Base-by-base conservation (phyloP, 208 protist species). In the Endotrypanum monterogeii region DNA sequence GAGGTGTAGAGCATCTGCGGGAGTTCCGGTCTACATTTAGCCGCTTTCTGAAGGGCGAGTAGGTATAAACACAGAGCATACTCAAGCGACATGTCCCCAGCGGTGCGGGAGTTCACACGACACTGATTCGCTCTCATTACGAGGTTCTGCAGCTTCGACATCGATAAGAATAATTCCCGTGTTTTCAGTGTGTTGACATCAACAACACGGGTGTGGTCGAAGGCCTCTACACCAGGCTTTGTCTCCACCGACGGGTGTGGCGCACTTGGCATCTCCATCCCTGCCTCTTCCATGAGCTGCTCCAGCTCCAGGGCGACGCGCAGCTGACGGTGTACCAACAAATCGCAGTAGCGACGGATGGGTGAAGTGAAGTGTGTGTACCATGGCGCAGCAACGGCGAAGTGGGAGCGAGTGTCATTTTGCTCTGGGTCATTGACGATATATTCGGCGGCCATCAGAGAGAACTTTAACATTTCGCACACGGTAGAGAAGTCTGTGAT, bases 361-460 rank as follows among this genome's bases (percentile, higher is more conserved):
- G 97, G 97, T 5, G 94, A 98, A 25, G 96, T 98, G 73, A 98
- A 98, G 82, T 98, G 97, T 20, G 94, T 98, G 83, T 98, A 98
- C 76, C 94, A 93, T 41, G 83, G 79, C 63, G 92, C 61, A 5
- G 83, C 93, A 41, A 98, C 82, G 35, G 94, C 97, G 71, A 91
- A 98, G 87, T 98, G 97, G n/a, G 80, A 80, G 37, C 84, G 86
- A 55, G 65, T 73, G 52, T 71, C 63, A 8, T 73, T 79, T 32
- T 63, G 65, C 0, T 73, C 44, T 11, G 84, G 83, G 62, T 85
- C 89, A 54, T 92, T 96, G 6, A 72, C 83, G 46, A 96, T 77
- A 71, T 98, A 98, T 76, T 88, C 76, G 0, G 97, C 95, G 11
- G 80, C 74, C 32, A 82, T 72, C 83, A 98, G 82, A 23, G 78